A percentile compares a stretch with the other conserved stretches of the same genome.
Evolutionary conservation across 1,284 basidiomycete genomes (phyloP).

Genomic region (Phaffia rhodozyma): DNA sequence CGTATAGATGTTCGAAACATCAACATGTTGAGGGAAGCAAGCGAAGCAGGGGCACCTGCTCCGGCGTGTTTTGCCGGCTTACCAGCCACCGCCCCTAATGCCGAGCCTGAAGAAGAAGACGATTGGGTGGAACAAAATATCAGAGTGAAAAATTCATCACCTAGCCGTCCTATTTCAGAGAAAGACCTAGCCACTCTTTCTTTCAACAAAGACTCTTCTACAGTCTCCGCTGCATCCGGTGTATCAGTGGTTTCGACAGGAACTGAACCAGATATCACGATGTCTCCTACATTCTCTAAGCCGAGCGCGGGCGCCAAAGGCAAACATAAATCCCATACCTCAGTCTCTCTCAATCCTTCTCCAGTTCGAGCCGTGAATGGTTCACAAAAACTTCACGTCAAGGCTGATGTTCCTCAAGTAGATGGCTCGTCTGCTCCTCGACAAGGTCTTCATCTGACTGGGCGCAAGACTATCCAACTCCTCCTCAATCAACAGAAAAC

Average conservation of each 20-base stretch:
- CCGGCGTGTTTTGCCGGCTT: slow-evolving; percentile 30
- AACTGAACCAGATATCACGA: not conserved
- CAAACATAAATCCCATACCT: slow-evolving; percentile 25
- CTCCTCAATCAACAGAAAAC: slow-evolving; percentile 69
- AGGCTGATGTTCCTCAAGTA: slow-evolving; percentile 1
- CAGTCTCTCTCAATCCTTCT: slow-evolving; percentile 30
- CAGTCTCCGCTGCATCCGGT: slow-evolving; percentile 1
- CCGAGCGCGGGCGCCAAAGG: not conserved
- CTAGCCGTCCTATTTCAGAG: not conserved
- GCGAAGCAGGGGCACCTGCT: slow-evolving; percentile 28
- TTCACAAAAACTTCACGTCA: slow-evolving; percentile 24
- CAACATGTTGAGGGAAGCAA: slow-evolving; percentile 60
- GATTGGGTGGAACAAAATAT: slow-evolving; percentile 25
- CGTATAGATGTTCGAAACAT: slow-evolving; percentile 58
- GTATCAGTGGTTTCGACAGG: slow-evolving; percentile 13
- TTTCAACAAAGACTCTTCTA: not conserved
- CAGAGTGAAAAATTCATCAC: not conserved
- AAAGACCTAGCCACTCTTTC: not conserved
- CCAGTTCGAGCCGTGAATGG: slow-evolving; percentile 33
- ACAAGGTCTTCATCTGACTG: slow-evolving; percentile 7
- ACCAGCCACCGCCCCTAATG: slow-evolving; percentile 17
- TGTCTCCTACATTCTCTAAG: not conserved
- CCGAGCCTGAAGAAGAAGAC: slow-evolving; percentile 20
- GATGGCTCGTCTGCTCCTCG: not conserved
- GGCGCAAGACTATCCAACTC: slow-evolving; percentile 47